Base-by-base conservation (phyloP, 805 yeast genomes). In the Wickerhamiella vanderwaltii region DNA sequence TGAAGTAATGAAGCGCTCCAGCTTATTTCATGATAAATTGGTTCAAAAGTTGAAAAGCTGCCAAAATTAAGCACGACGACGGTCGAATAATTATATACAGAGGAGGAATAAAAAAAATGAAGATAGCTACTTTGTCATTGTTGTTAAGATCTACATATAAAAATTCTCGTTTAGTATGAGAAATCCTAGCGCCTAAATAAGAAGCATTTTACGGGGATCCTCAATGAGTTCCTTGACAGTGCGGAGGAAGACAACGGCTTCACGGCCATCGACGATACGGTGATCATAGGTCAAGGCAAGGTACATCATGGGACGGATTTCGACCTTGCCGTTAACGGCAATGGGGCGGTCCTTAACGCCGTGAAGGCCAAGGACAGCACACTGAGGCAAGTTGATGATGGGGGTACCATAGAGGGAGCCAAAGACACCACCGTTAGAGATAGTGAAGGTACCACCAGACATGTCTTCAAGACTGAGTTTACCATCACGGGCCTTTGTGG, bases 371-470 rank as follows among this genome's bases (percentile, higher is more conserved):
- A 91, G 73, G 18, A 91, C 98, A 34, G 97, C 96, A 46, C 95
- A 86, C 70, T 91, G 98, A 43, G 98, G 98, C 75, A 82, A 67
- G 75, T 91, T 91, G 63, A 91, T 88, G 66, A 91, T 91, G 58
- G 98, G 98, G 41, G 98, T 91, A 63, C 98, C 98, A 64, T 81
- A 85, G 52, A 91, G 71, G 19, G 97, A 91, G 50, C 98, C 98
- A 58, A 91, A 91, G 45, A 91, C 95, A 65, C 98, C 98, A 63
- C 98, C 98, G 69, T 91, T 91, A 43, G 97, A 91, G 57, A 91
- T 91, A 58, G 98, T 91, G 73, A 91, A 87, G 46, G 97, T 87
- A 65, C 98, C 98, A 64, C 98, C 98, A 47, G 95, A 75, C 97
- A 91, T 88, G 65, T 91, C 98, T 71, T 91, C 98, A 51, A 91